Base-by-base conservation (phyloP, 2,329 filamentous ascomycete genomes). In the Sarocladium oryzae region DNA sequence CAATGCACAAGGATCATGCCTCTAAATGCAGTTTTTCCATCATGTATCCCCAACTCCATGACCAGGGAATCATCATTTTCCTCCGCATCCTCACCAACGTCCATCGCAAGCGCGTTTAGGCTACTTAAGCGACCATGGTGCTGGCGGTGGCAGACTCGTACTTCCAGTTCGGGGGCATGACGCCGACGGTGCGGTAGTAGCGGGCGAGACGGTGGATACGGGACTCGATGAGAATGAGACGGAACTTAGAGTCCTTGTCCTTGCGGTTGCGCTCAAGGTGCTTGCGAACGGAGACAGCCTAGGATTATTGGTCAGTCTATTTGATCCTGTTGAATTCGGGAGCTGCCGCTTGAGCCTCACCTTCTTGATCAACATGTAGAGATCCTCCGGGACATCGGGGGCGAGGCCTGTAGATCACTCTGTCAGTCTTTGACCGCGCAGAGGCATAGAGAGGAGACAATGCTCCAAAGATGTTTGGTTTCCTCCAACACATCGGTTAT, bases 321-420 rank as follows among this genome's bases (percentile, higher is more conserved):
- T 30, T 9, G 7, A 18, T 8, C 10, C 6, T 24, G 10, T 24
- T 9, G 21, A 41, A 7, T 5, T 5, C 11, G 37, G 9, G 37
- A 8, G 23, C 21, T 7, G 18, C 37, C 21, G 18, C 7, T n/a
- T 21, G 24, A 20, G 4, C 51, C 66, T 55, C 72, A 95, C 92
- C 90, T 99, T 99, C 88, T 96, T 96, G 89, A 97, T 97, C 75
- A 97, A 82, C 88, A 96, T 95, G 87, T 97, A 99, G 64, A 97
- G 87, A 78, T 99, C 93, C 85, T 99, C 93, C 71, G 95, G 93
- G 67, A 99, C 86, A 75, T 97, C 91, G 73, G 95, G 93, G 66
- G 93, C 92, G 72, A 99, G 90, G 81, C 93, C 93, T 99, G 79
- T 69, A 24, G 78, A 85, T 95, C 90, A 82, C 90, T 91, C 87